phyloP scores from a whole-genome alignment of 345 rosid species.

The Syzygium oleosum region DNA sequence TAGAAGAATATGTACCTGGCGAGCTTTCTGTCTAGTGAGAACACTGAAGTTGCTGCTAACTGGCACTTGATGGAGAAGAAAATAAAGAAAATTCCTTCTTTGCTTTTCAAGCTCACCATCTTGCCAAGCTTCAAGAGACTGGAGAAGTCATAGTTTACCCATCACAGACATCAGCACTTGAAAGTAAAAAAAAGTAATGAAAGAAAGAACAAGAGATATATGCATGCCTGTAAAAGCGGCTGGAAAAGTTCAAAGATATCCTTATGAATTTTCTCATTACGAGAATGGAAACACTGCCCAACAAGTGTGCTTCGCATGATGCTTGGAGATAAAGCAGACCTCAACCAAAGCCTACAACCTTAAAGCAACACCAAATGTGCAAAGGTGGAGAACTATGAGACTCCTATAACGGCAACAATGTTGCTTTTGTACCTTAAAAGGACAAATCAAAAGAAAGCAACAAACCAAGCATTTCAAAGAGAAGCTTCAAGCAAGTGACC shows the following conservation, averaged over 20 bases:
- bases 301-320: slow-evolving; percentile 91
- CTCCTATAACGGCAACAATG: neutral
- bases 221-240: slow-evolving; percentile 84
- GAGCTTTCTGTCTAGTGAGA: slow-evolving; percentile 67
- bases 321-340: slow-evolving; percentile 90
- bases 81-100: slow-evolving; percentile 80
- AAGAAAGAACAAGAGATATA: neutral
- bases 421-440: neutral
- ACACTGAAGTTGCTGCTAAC: slow-evolving; percentile 89
- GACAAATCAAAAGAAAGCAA: slow-evolving; percentile 6
- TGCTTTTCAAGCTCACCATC: slow-evolving; percentile 97
- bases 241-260: slow-evolving; percentile 93
- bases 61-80: slow-evolving; percentile 96
- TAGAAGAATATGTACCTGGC: slow-evolving; percentile 47
- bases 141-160: slow-evolving; percentile 4
- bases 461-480: slow-evolving; percentile 90
- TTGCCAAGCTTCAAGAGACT: slow-evolving; percentile 97
- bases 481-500: slow-evolving; percentile 76
- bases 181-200: neutral
- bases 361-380: slow-evolving; percentile 13
- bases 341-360: slow-evolving; percentile 98
- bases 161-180: neutral
- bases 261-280: slow-evolving; percentile 85
- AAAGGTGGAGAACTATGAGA: neutral
- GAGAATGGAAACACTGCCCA: slow-evolving; percentile 98